Base-by-base conservation (phyloP, 208 protist species). In the Wallacemonas sp. region DNA sequence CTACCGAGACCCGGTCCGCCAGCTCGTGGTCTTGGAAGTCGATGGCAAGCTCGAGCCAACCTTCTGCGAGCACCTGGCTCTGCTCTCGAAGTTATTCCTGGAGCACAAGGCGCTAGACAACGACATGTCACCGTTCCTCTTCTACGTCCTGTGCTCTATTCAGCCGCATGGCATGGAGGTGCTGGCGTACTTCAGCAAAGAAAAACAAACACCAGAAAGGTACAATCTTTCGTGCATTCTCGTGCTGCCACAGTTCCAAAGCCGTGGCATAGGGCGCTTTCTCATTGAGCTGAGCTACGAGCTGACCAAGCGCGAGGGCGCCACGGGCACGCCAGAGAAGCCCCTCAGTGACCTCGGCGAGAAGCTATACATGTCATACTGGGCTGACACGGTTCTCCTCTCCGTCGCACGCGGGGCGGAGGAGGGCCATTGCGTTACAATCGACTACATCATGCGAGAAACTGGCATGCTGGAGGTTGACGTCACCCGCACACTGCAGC, bases 41-140 rank as follows among this genome's bases (percentile, higher is more conserved):
- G 97, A 99, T 72, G 98, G 96, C n/a, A 92, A 94, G 54, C 84
- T 98, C 74, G 86, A 98, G 64, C 97, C 97, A 41, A 90, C 93
- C 14, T 99, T 99, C 72, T 99, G 97, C 66, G 93, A 99, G 80
- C 99, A 99, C 75, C 77, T 99, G 11, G 99, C 98, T 56, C 85
- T 99, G 6, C 73, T 99, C 2, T 97, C 98, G 0, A 99, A 99
- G 67, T 82, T 99, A 0, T 99, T 99, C 80, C 80, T 99, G 0
- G 98, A 99, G 82, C 98, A 99, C 86, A 99, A 99, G 84, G 99
- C 98, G 0, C 84, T 99, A 2, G 99, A 99, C 72, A 99, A 98
- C 76, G 98, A 99, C 74, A 98, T 99, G 38, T 98, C 99, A 21
- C 98, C 97, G 0, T 99, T 99, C 74, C 73, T 98, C 2, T 99